Base-by-base conservation (phyloP, 208 protist genomes). In the Trypanosoma avium region DNA sequence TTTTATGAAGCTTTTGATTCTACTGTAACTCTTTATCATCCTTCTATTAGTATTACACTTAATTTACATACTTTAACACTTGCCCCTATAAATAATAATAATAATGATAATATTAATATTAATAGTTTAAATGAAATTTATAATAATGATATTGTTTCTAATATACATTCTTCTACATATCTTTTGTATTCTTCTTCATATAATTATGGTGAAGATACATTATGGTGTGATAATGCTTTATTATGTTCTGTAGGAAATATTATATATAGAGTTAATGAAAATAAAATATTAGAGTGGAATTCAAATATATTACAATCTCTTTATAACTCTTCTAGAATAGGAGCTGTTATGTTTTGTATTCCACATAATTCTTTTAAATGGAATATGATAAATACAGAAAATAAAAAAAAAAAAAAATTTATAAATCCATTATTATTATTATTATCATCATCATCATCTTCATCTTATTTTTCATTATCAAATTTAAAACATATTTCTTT, bases 261-360 rank as follows among this genome's bases (percentile, higher is more conserved):
- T n/a, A 19, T 70, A 0, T 70, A 63, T 47, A 57, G 38, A 33
- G 21, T 70, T 4, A 48, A n/a, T 19, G 47, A 22, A 26, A 24
- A 50, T 2, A 32, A 48, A 12, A 10, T 52, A 30, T 46, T 33
- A 13, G 40, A 52, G 38, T 67, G 48, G 61, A 40, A 67, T 42
- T 2, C 29, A 0, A 0, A n/a, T 17, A 52, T 52, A 13, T 8
- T 59, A 36, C 26, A 43, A 9, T 30, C 30, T 12, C 19, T 40
- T 3, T 48, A 30, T 2, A 53, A 40, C 8, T 50, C 19, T 35
- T 56, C 33, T 21, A 36, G 15, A 15, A 47, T 26, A 29, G 38
- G 57, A 2, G 57, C 57, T 30, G 30, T 53, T 15, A 32, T 45
- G 9, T 53, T 54, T 19, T 36, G 32, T 29, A 50, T 52, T 4